A percentile compares a stretch with the other conserved stretches of the same genome.
phyloP scores from a whole-genome alignment of 768 basidiomycete genomes.

The Russula sp. region DNA sequence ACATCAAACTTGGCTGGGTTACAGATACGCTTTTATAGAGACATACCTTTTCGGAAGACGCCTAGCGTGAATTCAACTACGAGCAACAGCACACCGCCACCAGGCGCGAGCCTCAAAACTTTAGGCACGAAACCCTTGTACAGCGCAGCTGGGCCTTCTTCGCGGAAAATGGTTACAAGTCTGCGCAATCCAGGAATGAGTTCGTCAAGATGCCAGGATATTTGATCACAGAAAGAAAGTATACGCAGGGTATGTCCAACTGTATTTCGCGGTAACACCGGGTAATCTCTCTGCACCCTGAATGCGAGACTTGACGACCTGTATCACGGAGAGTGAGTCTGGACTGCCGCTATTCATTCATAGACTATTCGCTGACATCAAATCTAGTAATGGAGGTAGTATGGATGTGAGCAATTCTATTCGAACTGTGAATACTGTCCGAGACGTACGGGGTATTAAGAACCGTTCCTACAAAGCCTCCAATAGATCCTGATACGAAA shows the following conservation, averaged over 20 bases:
- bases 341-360: neutral
- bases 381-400: conserved; percentile 37
- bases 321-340: conserved; percentile 11
- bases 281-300: conserved; percentile 59
- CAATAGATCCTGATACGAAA: conserved; percentile 84
- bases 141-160: conserved; percentile 81
- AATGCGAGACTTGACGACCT: conserved; percentile 97
- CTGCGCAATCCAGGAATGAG: conserved; percentile 33
- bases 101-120: conserved; percentile 90
- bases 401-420: neutral
- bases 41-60: conserved; percentile 66
- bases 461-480: conserved; percentile 85
- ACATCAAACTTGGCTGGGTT: neutral
- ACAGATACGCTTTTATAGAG: neutral
- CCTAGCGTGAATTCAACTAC: conserved; percentile 88
- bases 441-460: conserved; percentile 83
- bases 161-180: conserved; percentile 72
- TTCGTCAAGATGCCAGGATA: neutral
- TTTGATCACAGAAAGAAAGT: neutral
- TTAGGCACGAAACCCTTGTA: conserved; percentile 98
- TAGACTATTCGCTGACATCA: conserved; percentile 39
- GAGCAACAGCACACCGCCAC: conserved; percentile 89
- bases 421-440: neutral
- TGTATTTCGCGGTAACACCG: conserved; percentile 77
- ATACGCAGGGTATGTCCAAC: conserved; percentile 90